Evolutionary conservation across 2,329 filamentous ascomycete species (phyloP).

Genomic region (Botrytis tulipae): DNA sequence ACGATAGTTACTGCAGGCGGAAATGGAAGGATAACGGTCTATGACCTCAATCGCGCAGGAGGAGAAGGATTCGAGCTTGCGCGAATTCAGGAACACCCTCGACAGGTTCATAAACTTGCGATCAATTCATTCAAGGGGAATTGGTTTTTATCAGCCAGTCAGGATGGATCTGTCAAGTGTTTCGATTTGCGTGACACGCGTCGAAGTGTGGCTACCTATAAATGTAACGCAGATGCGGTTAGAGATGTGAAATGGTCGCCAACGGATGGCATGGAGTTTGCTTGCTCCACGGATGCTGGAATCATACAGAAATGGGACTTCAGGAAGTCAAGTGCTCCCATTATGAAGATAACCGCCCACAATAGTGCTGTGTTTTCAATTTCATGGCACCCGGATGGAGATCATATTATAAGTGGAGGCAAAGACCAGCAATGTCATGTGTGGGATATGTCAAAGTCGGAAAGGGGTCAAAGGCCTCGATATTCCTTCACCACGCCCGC

Average conservation of each 20-base stretch:
- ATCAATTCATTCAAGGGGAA: constrained; percentile 59
- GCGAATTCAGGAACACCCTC: constrained; percentile 59
- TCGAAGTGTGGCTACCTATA: constrained; percentile 48
- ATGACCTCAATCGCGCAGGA: constrained; percentile 54
- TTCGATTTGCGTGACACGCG: constrained; percentile 57
- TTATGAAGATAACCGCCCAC: constrained; percentile 60
- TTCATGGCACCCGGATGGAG: constrained; percentile 66
- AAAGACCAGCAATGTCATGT: constrained; percentile 61
- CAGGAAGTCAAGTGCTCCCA: constrained; percentile 51
- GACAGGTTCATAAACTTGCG: constrained; percentile 62
- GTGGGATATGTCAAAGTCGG: constrained; percentile 61
- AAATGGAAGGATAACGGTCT: constrained; percentile 63
- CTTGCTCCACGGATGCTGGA: constrained; percentile 62
- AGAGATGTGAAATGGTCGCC: constrained; percentile 66
- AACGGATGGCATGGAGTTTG: constrained; percentile 59
- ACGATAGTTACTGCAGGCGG: constrained; percentile 62
- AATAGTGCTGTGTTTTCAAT: constrained; percentile 59
- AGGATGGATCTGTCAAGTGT: constrained; percentile 61
- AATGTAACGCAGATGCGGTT: constrained; percentile 54
- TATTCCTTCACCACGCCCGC: constrained; percentile 61
- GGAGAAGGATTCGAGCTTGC: constrained; percentile 48
- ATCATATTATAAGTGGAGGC: constrained; percentile 63
- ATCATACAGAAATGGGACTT: constrained; percentile 64
- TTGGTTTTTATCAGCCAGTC: constrained; percentile 60
- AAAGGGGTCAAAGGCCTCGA: constrained; percentile 63